These are phyloP conservation scores for Metarhizium humberi DNA, from an alignment of 2,329 filamentous ascomycete genomes.

Conservation along the genomic window DNA sequence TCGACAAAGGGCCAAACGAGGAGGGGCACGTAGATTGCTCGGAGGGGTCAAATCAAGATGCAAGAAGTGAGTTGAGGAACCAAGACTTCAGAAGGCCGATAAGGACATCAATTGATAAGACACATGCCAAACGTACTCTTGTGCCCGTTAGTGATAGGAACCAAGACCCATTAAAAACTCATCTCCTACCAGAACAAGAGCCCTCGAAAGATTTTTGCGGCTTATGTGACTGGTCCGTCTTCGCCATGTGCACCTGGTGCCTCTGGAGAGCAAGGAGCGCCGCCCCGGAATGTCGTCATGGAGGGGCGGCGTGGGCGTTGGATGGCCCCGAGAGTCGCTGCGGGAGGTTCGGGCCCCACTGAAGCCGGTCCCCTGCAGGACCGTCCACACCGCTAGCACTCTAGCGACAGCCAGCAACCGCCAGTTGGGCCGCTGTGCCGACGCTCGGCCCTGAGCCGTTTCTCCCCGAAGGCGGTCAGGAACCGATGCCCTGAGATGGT, in stretches of 20 bases:
- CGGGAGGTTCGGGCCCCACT: background rate
- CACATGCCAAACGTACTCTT: background rate
- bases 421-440: background rate
- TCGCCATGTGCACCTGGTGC: background rate
- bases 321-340: background rate
- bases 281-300: conserved; percentile 9
- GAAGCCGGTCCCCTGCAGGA: background rate
- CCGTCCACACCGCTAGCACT: background rate
- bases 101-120: conserved; percentile 2
- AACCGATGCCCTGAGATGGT: background rate
- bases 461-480: conserved; percentile 8
- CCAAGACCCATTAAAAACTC: background rate
- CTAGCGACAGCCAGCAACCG: background rate
- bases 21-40: background rate
- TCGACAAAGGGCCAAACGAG: conserved; percentile 6
- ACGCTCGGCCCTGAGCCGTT: background rate
- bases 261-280: background rate
- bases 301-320: conserved; percentile 4
- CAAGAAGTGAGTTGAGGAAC: background rate
- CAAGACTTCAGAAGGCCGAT: background rate
- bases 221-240: background rate
- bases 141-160: too few relatives aligned
- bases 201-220: background rate
- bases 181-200: background rate
- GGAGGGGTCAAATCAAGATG: too few relatives aligned